Base-by-base conservation (phyloP, 768 basidiomycete genomes). In the Termitomyces sp. region DNA sequence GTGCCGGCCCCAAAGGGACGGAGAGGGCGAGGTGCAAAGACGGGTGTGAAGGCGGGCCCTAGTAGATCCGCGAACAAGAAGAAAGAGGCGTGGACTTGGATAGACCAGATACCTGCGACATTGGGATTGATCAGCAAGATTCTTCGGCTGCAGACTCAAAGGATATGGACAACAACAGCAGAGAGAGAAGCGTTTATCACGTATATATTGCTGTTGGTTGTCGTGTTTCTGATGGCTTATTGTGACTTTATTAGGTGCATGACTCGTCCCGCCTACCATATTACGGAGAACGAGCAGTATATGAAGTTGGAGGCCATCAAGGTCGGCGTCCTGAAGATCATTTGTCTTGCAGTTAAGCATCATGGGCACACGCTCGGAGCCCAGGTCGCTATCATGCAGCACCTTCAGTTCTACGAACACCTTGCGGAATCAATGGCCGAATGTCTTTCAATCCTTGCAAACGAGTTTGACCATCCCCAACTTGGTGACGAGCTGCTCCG, bases 381-480 rank as follows among this genome's bases (percentile, higher is more conserved):
- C 0, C 94, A 96, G 66, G 95, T 90, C 58, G 83, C 80, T 59
- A 91, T 99, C 70, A 89, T 96, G 72, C 94, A 97, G 67, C 85
- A 83, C 46, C 76, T 99, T 14, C 94, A 95, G 58, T 96, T 95
- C 70, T 92, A 86, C 62, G 97, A 99, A 63, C 96, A 98, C 66
- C 81, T 97, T 21, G 84, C 91, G 0, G 96, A 98, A 65, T 87
- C 89, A 1, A 89, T 98, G 85, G 96, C 97, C 0, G 96, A 98
- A 62, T 85, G 90, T 46, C 78, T 98, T 25, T 79, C 84, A 32
- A 74, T 86, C 48, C 80, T 97, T 16, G 82, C 88, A 8, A 86
- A 86, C 55, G 89, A 96, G 54, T 98, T 89, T 64, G 95, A 97
- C 69, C 84, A 93, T 58, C 76, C 85, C 1, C 93, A 95, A 66